Conservation (phyloP, 108 stramenopile genomes). For the Nannochloropsis oceanica region DNA sequence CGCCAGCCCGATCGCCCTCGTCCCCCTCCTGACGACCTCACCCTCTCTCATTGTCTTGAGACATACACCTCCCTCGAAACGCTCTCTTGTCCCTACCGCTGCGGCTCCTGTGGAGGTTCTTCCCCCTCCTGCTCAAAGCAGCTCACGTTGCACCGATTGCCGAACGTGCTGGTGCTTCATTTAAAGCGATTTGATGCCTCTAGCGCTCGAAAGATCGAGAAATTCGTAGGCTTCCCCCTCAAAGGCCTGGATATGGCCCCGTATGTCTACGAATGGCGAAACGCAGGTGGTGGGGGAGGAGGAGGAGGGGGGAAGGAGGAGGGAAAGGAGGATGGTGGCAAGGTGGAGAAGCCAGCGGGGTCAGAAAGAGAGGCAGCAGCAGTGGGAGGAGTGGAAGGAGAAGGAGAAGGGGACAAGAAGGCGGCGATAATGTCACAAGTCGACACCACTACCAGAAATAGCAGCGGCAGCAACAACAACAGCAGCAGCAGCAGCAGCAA, state of each 20-base stretch:
- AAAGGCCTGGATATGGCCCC: constrained; percentile 21
- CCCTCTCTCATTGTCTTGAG: constrained; percentile 17
- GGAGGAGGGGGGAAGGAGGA: neutral
- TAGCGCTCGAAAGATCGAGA: constrained; percentile 14
- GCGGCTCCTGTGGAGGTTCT: constrained; percentile 13
- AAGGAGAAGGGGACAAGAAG: neutral
- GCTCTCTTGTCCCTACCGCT: constrained; percentile 4
- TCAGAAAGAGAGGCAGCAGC: neutral
- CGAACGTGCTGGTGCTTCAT: constrained; percentile 23
- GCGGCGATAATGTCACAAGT: neutral
- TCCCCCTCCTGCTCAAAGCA: constrained; percentile 22
- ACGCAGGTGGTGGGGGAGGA: neutral
- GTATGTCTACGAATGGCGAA: neutral
- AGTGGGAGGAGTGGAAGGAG: neutral
- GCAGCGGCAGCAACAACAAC: too few relatives aligned
- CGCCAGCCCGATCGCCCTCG: neutral
- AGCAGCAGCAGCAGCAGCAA: neutral
- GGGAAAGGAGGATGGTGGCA: neutral
- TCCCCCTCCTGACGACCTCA: neutral
- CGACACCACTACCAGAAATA: neutral
- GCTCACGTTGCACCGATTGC: constrained; percentile 24
- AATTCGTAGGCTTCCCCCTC: constrained; percentile 21
- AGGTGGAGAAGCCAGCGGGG: neutral
- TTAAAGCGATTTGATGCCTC: constrained; percentile 28
- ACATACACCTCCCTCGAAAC: constrained; percentile 16